These are phyloP conservation scores for Biancaea sappan DNA, from an alignment of 306 rosid genomes.

Conservation along the genomic window DNA sequence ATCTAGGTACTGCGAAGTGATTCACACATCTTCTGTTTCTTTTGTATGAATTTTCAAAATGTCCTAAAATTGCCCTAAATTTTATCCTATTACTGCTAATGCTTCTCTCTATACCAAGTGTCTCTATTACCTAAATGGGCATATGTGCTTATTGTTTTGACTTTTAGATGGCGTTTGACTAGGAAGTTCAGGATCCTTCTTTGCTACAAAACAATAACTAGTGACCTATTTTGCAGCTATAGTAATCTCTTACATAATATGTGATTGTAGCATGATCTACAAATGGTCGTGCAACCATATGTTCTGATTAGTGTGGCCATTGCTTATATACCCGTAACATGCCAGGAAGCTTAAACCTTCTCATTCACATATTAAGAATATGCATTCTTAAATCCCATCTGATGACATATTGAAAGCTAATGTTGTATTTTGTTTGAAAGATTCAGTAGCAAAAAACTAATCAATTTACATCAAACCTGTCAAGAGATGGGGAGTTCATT, in stretches of 20 bases:
- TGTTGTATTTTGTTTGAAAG: background rate
- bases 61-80: background rate
- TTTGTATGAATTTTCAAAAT: background rate
- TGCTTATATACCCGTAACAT: background rate
- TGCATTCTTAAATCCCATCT: background rate
- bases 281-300: background rate
- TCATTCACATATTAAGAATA: background rate
- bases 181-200: background rate
- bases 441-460: background rate
- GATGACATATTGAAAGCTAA: background rate
- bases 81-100: background rate
- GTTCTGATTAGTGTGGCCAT: background rate
- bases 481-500: background rate
- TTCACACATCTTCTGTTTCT: background rate
- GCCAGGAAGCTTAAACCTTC: background rate
- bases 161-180: background rate
- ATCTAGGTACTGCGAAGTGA: background rate
- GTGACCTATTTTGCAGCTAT: background rate
- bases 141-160: background rate
- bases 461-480: background rate
- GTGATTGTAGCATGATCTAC: background rate
- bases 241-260: background rate
- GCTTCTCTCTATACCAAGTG: background rate
- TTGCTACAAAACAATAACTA: background rate
- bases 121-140: background rate